Evolutionary conservation across 163 green algal genomes (phyloP).

Genomic region (Chlorella variabilis): DNA sequence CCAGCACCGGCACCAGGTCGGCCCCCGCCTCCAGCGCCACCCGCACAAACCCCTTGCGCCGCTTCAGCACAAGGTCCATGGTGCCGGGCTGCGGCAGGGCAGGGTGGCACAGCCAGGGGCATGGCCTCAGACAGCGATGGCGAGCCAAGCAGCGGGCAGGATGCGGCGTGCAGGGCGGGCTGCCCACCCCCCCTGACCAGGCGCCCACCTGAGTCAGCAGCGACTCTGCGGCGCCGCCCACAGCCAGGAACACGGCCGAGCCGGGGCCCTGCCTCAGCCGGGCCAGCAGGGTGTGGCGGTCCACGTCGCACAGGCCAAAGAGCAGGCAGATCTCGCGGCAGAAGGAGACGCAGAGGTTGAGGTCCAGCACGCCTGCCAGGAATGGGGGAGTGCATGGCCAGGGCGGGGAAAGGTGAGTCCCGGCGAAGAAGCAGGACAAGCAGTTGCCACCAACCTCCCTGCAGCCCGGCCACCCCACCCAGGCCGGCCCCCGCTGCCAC

Average conservation of each 20-base stretch:
- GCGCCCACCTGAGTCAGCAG: constrained; percentile 17
- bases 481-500: too few relatives aligned
- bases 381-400: not conserved
- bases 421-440: too few relatives aligned
- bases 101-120: not conserved
- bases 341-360: constrained; percentile 35
- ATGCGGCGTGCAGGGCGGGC: too few relatives aligned
- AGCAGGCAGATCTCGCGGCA: constrained; percentile 40
- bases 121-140: too few relatives aligned
- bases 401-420: not conserved
- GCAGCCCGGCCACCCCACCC: too few relatives aligned
- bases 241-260: constrained; percentile 19
- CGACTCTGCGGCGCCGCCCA: constrained; percentile 20
- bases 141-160: too few relatives aligned
- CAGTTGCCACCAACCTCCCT: too few relatives aligned
- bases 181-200: too few relatives aligned
- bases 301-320: constrained; percentile 31
- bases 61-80: constrained; percentile 26
- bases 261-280: constrained; percentile 12
- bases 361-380: constrained; percentile 24
- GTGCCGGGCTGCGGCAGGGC: not conserved
- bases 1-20: constrained; percentile 31
- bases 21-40: constrained; percentile 26
- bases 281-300: constrained; percentile 22
- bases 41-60: constrained; percentile 25